Conservation (phyloP, 768 basidiomycete species). For the Naganishia antarctica region DNA sequence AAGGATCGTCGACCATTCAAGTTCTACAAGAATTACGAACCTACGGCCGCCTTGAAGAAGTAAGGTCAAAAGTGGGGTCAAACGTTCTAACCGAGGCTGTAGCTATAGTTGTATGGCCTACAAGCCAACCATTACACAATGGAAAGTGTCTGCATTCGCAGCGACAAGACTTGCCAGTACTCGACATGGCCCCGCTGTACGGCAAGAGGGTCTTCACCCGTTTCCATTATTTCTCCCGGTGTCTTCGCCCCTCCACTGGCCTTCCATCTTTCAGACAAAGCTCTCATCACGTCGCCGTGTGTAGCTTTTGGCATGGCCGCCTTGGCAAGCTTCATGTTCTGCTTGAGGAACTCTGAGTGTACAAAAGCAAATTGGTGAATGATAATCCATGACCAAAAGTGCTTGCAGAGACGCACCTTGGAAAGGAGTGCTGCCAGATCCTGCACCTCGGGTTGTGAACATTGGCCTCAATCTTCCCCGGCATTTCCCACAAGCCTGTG, state of each 20-base stretch:
- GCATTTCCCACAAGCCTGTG: slow-evolving; percentile 49
- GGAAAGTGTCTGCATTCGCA: slow-evolving; percentile 6
- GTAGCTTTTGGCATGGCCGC: slow-evolving; percentile 19
- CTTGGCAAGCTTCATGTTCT: slow-evolving; percentile 27
- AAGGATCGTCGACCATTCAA: slow-evolving; percentile 20
- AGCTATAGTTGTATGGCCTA: slow-evolving; percentile 16
- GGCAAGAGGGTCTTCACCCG: slow-evolving; percentile 14
- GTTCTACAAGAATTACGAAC: slow-evolving; percentile 27
- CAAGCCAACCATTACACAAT: not conserved
- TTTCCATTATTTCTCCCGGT: not conserved
- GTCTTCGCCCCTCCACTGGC: slow-evolving; percentile 19
- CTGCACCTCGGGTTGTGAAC: slow-evolving; percentile 36
- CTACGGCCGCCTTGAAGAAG: slow-evolving; percentile 27
- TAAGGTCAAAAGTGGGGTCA: too few species aligned
- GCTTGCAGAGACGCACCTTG: slow-evolving; percentile 36
- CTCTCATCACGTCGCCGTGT: slow-evolving; percentile 24
- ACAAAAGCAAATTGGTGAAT: not conserved
- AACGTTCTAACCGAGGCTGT: too few species aligned
- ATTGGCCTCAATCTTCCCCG: slow-evolving; percentile 39
- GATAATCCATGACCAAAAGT: not conserved
- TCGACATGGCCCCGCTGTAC: slow-evolving; percentile 3
- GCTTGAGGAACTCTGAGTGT: slow-evolving; percentile 18
- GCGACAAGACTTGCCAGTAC: slow-evolving; percentile 13
- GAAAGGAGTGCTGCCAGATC: slow-evolving; percentile 40
- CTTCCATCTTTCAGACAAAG: slow-evolving; percentile 23